A percentile compares a stretch with the other conserved stretches of the same genome.
These are phyloP conservation scores for Emergomyces africanus DNA, from an alignment of 2,329 filamentous ascomycete genomes.

Conservation along the genomic window DNA sequence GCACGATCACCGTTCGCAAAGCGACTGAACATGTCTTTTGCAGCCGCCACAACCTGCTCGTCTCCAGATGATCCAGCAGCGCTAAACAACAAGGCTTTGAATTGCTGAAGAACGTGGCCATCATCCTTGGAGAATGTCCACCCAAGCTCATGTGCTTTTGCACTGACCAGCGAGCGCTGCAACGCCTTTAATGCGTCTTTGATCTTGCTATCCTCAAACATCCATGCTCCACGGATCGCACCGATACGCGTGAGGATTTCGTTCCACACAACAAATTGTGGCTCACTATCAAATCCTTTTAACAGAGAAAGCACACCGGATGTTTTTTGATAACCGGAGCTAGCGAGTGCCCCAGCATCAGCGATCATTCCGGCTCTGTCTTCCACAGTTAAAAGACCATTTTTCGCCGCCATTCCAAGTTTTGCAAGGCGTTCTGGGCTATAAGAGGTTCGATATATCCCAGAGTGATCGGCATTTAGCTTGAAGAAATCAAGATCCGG, in stretches of 20 bases:
- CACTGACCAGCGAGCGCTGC: constrained; percentile 62
- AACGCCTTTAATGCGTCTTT: constrained; percentile 71
- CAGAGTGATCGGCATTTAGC: constrained; percentile 87
- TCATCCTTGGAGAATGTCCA: constrained; percentile 80
- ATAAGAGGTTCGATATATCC: constrained; percentile 85
- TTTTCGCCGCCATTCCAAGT: constrained; percentile 73
- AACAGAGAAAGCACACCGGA: constrained; percentile 76
- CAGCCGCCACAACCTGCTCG: constrained; percentile 60
- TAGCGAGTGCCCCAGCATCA: constrained; percentile 78
- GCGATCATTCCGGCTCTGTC: constrained; percentile 92
- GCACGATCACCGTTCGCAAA: constrained; percentile 65
- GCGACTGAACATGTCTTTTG: constrained; percentile 81
- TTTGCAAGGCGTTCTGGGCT: constrained; percentile 70
- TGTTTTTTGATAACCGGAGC: constrained; percentile 87
- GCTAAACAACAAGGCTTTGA: constrained; percentile 85
- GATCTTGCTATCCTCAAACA: constrained; percentile 63
- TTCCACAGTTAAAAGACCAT: constrained; percentile 69
- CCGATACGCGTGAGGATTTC: constrained; percentile 72
- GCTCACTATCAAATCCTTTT: constrained; percentile 68
- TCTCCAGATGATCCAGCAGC: constrained; percentile 72
- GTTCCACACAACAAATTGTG: constrained; percentile 89
- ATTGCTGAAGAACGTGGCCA: constrained; percentile 82
- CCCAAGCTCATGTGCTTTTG: constrained; percentile 73
- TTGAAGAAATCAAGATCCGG: constrained; percentile 84
- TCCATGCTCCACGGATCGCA: constrained; percentile 72